A percentile compares a stretch with the other conserved stretches of the same genome.
Conservation (phyloP, 2,329 filamentous ascomycete species). For the Rutstroemia sydowiana region DNA sequence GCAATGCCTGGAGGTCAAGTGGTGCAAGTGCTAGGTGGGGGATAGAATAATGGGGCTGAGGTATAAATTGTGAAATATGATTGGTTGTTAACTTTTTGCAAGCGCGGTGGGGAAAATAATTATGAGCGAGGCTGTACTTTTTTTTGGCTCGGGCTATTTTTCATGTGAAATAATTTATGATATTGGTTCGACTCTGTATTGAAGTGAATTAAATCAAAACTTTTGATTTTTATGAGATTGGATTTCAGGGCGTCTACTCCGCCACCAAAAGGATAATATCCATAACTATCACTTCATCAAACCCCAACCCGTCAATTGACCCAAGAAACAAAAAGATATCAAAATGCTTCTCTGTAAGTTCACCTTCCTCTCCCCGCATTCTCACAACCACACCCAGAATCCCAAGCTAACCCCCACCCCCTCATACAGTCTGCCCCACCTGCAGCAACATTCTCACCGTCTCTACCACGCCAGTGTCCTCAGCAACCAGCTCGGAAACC, state of each 20-base stretch:
- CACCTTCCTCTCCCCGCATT: neutral
- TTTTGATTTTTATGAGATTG: too few species aligned
- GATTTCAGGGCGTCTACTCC: too few species aligned
- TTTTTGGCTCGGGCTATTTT: neutral
- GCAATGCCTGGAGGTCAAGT: too few species aligned
- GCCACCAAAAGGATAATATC: too few species aligned
- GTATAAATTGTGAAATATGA: too few species aligned
- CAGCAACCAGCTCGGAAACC: conserved; percentile 21
- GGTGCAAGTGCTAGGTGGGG: too few species aligned
- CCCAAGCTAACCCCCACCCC: neutral
- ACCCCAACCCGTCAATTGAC: neutral
- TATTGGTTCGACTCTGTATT: neutral
- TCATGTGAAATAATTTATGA: neutral
- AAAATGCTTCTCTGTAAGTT: conserved; percentile 9
- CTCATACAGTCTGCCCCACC: conserved; percentile 62
- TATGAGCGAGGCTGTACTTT: neutral
- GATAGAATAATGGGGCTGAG: too few species aligned
- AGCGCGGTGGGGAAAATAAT: neutral
- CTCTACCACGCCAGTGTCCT: conserved; percentile 31
- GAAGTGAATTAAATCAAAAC: neutral
- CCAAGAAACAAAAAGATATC: neutral
- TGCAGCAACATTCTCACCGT: conserved; percentile 82
- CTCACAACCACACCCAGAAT: neutral
- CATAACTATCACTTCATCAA: too few species aligned
- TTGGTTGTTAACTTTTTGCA: too few species aligned